These are phyloP conservation scores for Cardamine occulta DNA, from an alignment of 345 rosid genomes.

Conservation along the genomic window DNA sequence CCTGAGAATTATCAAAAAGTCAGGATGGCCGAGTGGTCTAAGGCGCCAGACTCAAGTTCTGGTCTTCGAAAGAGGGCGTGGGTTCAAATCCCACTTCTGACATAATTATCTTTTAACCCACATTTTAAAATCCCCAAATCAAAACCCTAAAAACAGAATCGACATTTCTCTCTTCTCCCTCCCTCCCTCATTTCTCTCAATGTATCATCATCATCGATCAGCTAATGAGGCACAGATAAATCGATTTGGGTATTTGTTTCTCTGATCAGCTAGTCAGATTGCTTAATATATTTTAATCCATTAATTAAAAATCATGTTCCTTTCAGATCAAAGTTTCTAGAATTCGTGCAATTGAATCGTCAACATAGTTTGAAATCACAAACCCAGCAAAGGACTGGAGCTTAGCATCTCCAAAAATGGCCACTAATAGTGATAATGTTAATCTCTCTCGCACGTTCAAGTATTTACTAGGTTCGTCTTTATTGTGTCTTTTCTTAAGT, in stretches of 20 bases:
- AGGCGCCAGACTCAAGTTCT: conserved; percentile 92
- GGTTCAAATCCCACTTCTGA: conserved; percentile 47
- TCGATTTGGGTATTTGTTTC: not conserved
- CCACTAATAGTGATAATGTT: conserved; percentile 37
- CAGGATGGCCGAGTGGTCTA: conserved; percentile 93
- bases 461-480: conserved; percentile 55
- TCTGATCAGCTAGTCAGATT: not conserved
- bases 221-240: not conserved
- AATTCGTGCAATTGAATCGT: conserved; percentile 10
- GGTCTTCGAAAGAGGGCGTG: conserved; percentile 53
- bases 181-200: no score
- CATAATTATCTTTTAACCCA: not conserved
- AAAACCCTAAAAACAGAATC: not conserved
- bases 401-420: conserved; percentile 35
- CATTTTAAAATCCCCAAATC: not conserved
- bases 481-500: not conserved
- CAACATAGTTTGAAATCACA: not conserved
- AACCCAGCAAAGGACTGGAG: not conserved
- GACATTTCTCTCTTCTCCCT: not conserved
- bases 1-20: not conserved
- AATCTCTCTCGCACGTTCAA: conserved; percentile 72
- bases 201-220: no score
- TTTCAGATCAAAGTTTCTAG: not conserved
- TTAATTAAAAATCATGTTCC: not conserved
- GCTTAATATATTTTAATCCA: not conserved